Base-by-base conservation (phyloP, 75 land plant species). In the Cupressus sempervirens region DNA sequence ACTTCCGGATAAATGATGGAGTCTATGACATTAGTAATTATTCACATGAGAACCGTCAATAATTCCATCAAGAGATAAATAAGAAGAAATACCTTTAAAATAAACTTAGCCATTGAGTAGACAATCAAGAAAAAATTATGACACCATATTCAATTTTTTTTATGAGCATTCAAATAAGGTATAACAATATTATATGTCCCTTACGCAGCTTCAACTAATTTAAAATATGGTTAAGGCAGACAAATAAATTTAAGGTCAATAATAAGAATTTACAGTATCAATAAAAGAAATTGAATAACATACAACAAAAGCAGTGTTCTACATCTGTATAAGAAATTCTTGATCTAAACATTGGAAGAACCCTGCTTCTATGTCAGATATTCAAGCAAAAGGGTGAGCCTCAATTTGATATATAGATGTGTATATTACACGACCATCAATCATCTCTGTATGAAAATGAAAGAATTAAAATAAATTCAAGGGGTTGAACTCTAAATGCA, bases 1-100 rank as follows among this genome's bases (percentile, higher is more conserved):
- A 90, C 91, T 73, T 90, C 91, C n/a, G 90, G 90, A 68, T 81
- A 89, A 35, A 89, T 54, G 41, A 90, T 90, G 23, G 90, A 90
- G 29, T 90, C 91, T 90, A 87, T 35, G 38, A 88, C 62, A 52
- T 50, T 26, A 82, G 38, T 52, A 82, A 36, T 40, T 41, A 40
- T 41, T 26, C 10, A 77, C 26, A 41, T 41, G 41, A 77, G 7
- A 72, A 72, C 12, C 1, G 4, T 30, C 74, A 72, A 72, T 13
- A 72, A 32, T 32, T 32, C 36, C 74, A 72, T 32, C 74, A 32
- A 32, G 30, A 30, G 12, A 32, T 2, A 29, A 10, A 14, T 32
- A 72, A 6, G 67, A 62, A 23, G 67, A 62, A 62, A 23, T 7
- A 23, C n/a, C 67, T 20, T 62, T 62, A n/a, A 62, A 62, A 62